Conservation (phyloP, 495 filamentous ascomycete genomes). For the Hypoxylon perforatum region DNA sequence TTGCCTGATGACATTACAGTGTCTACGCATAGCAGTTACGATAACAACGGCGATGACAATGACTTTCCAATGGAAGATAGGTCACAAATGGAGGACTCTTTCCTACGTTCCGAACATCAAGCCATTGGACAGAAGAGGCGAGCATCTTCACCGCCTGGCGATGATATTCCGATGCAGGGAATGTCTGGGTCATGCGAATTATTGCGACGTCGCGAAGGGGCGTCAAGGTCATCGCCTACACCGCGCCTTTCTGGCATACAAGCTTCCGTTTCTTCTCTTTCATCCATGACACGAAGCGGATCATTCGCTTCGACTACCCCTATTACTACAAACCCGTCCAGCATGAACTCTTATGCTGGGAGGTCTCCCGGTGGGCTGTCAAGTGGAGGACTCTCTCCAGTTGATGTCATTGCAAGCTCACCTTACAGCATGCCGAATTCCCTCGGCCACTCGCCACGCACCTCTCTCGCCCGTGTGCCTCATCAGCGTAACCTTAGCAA, state of each 20-base stretch:
- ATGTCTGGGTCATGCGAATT: slow-evolving; percentile 70
- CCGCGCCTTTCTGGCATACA: slow-evolving; percentile 67
- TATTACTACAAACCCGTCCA: slow-evolving; percentile 75
- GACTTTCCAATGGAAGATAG: slow-evolving; percentile 77
- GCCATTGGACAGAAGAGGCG: slow-evolving; percentile 74
- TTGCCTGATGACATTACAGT: slow-evolving; percentile 51
- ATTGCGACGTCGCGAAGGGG: slow-evolving; percentile 72
- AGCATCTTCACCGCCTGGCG: slow-evolving; percentile 82
- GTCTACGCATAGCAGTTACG: slow-evolving; percentile 55
- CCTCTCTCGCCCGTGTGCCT: slow-evolving; percentile 58
- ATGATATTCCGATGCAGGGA: slow-evolving; percentile 70
- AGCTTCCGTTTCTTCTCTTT: slow-evolving; percentile 77
- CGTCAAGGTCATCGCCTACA: slow-evolving; percentile 67
- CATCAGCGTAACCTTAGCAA: slow-evolving; percentile 59
- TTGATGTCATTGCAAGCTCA: slow-evolving; percentile 61
- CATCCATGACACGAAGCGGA: slow-evolving; percentile 76
- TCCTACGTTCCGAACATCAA: slow-evolving; percentile 51
- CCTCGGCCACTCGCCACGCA: slow-evolving; percentile 70
- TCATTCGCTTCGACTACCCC: slow-evolving; percentile 80
- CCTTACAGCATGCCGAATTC: slow-evolving; percentile 69
- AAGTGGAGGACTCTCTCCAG: slow-evolving; percentile 66
- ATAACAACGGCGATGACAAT: slow-evolving; percentile 69
- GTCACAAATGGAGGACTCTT: slow-evolving; percentile 65
- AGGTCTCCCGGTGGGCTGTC: slow-evolving; percentile 80
- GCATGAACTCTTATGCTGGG: slow-evolving; percentile 75